Evolutionary conservation across 2,329 filamentous ascomycete genomes (phyloP).

Genomic region (Corynespora cassiicola): DNA sequence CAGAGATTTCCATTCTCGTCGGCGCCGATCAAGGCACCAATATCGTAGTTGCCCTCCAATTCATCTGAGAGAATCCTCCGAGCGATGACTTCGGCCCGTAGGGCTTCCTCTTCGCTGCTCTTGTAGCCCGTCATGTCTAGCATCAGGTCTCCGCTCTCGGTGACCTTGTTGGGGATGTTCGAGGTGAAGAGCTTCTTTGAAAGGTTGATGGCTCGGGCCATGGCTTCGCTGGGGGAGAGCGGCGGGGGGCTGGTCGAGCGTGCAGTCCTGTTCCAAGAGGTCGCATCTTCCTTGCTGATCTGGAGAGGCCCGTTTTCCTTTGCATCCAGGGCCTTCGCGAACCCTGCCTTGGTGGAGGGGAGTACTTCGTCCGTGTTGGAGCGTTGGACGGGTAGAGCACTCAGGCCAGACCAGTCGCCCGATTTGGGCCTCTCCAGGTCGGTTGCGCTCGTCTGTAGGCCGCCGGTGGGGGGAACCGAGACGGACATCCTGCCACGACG

Average conservation of each 20-base stretch:
- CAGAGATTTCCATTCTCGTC: constrained; percentile 97
- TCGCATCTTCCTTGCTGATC: constrained; percentile 42
- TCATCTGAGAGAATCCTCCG: constrained; percentile 92
- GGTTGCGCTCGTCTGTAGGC: constrained; percentile 19
- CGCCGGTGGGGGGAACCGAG: constrained; percentile 31
- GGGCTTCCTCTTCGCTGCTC: constrained; percentile 87
- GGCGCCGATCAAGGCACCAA: constrained; percentile 91
- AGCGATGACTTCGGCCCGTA: constrained; percentile 91
- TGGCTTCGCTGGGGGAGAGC: constrained; percentile 73
- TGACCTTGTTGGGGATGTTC: constrained; percentile 94
- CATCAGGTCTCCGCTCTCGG: constrained; percentile 92
- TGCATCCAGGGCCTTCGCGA: constrained; percentile 40
- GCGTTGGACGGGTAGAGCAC: constrained; percentile 47
- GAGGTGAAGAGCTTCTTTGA: constrained; percentile 87
- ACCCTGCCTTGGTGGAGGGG: constrained; percentile 48
- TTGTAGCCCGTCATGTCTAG: constrained; percentile 98
- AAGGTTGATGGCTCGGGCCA: constrained; percentile 81
- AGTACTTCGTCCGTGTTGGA: constrained; percentile 63
- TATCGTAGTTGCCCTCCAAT: constrained; percentile 92
- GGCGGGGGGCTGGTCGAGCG: constrained; percentile 80
- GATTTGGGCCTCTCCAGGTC: constrained; percentile 33
- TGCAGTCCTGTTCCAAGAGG: constrained; percentile 40
- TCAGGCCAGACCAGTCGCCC: constrained; percentile 44
- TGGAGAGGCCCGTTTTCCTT: constrained; percentile 35
- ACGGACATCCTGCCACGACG: constrained; percentile 38